Conservation (phyloP, 192 early-diverging fungal species). For the Coemansia sp. region DNA sequence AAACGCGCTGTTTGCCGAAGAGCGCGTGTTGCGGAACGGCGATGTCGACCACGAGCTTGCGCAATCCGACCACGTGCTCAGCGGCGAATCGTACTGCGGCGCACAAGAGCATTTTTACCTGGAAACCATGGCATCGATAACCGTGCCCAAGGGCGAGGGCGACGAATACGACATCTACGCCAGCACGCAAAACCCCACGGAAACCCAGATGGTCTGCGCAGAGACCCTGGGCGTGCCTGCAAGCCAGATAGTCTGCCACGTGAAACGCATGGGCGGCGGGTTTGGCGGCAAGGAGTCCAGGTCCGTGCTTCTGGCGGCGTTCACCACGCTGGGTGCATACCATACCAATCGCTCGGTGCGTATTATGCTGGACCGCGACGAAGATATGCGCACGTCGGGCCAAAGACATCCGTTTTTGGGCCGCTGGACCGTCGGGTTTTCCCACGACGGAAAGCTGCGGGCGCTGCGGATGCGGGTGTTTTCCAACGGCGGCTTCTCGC, state of each 20-base stretch:
- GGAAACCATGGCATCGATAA: constrained; percentile 70
- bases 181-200: constrained; percentile 76
- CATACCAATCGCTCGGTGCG: constrained; percentile 69
- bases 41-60: constrained; percentile 61
- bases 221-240: constrained; percentile 70
- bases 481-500: constrained; percentile 66
- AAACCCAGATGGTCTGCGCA: constrained; percentile 69
- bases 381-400: constrained; percentile 76
- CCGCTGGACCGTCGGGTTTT: constrained; percentile 75
- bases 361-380: constrained; percentile 78
- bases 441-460: constrained; percentile 63
- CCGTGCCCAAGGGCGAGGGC: constrained; percentile 72
- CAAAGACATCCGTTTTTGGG: constrained; percentile 80
- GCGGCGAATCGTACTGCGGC: constrained; percentile 59
- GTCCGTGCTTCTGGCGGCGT: constrained; percentile 63
- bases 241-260: constrained; percentile 70
- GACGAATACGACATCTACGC: constrained; percentile 80
- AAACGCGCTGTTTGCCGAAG: constrained; percentile 62
- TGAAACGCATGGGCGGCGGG: constrained; percentile 86
- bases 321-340: constrained; percentile 68
- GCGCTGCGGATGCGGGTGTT: constrained; percentile 63
- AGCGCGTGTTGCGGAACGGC: constrained; percentile 60
- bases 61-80: constrained; percentile 55
- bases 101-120: constrained; percentile 88
- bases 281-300: constrained; percentile 82